A percentile compares a stretch with the other conserved stretches of the same genome.
These are phyloP conservation scores for Musa schizocarpa DNA, from an alignment of 176 grass and related monocot genomes.

Conservation along the genomic window DNA sequence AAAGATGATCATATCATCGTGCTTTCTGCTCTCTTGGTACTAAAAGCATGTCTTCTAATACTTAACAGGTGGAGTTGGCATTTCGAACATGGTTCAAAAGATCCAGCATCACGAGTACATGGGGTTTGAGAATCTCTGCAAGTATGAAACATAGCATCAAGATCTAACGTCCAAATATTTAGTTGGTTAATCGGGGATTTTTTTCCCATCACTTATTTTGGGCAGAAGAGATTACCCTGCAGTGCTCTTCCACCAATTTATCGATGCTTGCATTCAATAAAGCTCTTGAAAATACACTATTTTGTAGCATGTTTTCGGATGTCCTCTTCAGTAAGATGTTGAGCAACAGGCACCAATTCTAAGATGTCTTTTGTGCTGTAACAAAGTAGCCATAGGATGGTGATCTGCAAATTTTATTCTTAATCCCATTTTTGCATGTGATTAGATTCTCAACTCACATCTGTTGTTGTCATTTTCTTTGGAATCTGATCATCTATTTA, in stretches of 20 bases:
- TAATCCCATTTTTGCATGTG: too few species aligned
- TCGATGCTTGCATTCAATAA: background rate
- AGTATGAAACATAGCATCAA: constrained; percentile 27
- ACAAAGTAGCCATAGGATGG: background rate
- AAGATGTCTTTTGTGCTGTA: background rate
- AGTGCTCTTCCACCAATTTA: too few species aligned
- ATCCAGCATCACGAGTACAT: constrained; percentile 71
- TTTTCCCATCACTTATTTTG: background rate
- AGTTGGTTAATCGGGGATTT: background rate
- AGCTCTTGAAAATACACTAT: background rate
- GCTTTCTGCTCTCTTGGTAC: too few species aligned
- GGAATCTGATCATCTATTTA: too few species aligned
- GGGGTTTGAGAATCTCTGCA: constrained; percentile 92
- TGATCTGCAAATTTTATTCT: background rate
- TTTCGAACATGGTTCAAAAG: constrained; percentile 73
- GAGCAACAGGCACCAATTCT: background rate
- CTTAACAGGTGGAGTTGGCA: constrained; percentile 69
- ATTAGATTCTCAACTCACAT: too few species aligned
- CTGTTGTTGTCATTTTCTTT: too few species aligned
- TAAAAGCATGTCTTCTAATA: background rate
- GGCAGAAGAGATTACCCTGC: background rate
- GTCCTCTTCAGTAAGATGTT: background rate
- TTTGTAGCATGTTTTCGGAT: background rate
- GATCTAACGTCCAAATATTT: background rate
- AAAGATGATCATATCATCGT: background rate